A percentile compares a stretch with the other conserved stretches of the same genome.
Conservation (phyloP, 805 yeast species). For the Lachancea thermotolerans region DNA sequence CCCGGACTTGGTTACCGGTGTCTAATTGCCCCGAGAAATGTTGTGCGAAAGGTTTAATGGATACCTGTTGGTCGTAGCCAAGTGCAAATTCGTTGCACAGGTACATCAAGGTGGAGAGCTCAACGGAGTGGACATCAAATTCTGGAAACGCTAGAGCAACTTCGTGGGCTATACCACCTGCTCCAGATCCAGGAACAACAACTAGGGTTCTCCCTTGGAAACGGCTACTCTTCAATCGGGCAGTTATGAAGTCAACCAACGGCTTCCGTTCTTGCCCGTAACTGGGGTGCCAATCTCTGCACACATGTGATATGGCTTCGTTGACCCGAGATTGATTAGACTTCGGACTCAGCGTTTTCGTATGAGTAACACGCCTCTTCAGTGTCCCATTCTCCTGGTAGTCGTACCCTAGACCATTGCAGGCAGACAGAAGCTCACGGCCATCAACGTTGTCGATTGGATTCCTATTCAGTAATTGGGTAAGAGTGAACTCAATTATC, state of each 20-base stretch:
- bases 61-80: conserved; percentile 17
- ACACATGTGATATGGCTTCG: conserved; percentile 67
- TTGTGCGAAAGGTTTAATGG: conserved; percentile 50
- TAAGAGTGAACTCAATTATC: conserved; percentile 37
- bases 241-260: conserved; percentile 43
- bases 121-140: conserved; percentile 62
- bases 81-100: conserved; percentile 57
- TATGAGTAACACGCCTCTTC: conserved; percentile 8
- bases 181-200: conserved; percentile 83
- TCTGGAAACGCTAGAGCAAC: conserved; percentile 35
- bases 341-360: conserved; percentile 10
- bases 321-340: conserved; percentile 40
- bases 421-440: conserved; percentile 37
- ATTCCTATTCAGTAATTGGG: conserved; percentile 21
- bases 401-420: conserved; percentile 29
- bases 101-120: conserved; percentile 70
- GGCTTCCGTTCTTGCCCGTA: conserved; percentile 48
- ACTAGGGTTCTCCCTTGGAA: conserved; percentile 40
- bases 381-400: conserved; percentile 7
- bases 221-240: conserved; percentile 32
- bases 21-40: conserved; percentile 59
- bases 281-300: conserved; percentile 65
- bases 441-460: conserved; percentile 13
- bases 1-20: conserved; percentile 44
- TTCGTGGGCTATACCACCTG: conserved; percentile 71